Conservation (phyloP, 768 basidiomycete species). For the Rhodotorula diobovata region DNA sequence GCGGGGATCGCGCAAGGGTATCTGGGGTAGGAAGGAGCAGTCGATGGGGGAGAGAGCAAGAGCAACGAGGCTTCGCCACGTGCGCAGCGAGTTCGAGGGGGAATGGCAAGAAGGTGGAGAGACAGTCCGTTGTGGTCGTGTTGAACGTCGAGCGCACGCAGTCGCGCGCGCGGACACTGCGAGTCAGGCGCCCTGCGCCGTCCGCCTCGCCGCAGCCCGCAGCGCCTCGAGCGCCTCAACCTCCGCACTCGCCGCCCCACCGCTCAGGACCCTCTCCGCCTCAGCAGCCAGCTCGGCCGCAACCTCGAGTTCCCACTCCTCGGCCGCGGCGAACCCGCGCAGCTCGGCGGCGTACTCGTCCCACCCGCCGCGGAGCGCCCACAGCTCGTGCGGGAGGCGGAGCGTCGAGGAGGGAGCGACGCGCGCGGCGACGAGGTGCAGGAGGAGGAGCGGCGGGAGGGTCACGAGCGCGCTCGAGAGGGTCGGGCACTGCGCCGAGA, state of each 20-base stretch:
- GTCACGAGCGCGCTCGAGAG: conserved; percentile 37
- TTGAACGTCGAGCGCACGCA: too few relatives aligned
- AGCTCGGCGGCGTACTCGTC: conserved; percentile 39
- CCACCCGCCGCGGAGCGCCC: conserved; percentile 37
- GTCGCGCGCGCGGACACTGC: not conserved
- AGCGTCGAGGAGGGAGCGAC: conserved; percentile 31
- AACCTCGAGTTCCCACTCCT: conserved; percentile 42
- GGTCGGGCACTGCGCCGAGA: conserved; percentile 34
- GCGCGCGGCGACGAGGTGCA: conserved; percentile 42
- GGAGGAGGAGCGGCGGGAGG: conserved; percentile 40
- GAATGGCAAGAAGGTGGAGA: not conserved
- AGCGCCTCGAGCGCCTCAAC: conserved; percentile 8
- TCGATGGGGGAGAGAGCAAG: not conserved
- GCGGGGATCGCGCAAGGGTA: not conserved
- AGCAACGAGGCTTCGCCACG: not conserved
- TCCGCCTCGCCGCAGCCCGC: conserved; percentile 5
- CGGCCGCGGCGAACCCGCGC: conserved; percentile 41
- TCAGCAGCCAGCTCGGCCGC: conserved; percentile 41
- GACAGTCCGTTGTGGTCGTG: not conserved
- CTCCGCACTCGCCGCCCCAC: not conserved
- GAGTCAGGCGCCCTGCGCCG: not conserved
- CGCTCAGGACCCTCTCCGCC: conserved; percentile 4
- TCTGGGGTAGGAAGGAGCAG: too few relatives aligned
- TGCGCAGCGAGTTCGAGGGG: too few relatives aligned
- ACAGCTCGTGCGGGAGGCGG: conserved; percentile 40